A percentile compares a stretch with the other conserved stretches of the same genome.
These are phyloP conservation scores for Basipetospora chlamydospora DNA, from an alignment of 2,329 filamentous ascomycete genomes.

Conservation along the genomic window DNA sequence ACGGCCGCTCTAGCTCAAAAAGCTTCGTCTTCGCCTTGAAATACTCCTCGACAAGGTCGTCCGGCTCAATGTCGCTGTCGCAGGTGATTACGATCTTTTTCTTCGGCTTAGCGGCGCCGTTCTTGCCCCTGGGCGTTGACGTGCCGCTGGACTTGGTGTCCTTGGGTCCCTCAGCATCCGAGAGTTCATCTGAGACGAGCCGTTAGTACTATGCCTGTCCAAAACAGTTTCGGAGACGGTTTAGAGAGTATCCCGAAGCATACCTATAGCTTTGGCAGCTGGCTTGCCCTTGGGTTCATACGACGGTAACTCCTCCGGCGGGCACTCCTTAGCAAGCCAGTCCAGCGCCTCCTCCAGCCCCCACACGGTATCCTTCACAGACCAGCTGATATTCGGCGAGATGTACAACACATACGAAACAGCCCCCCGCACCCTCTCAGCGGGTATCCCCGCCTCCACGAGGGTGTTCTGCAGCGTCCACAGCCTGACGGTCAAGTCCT, in stretches of 20 bases:
- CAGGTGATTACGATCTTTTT: slow-evolving; percentile 17
- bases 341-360: slow-evolving; percentile 78
- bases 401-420: slow-evolving; percentile 54
- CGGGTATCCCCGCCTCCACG: slow-evolving; percentile 51
- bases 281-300: slow-evolving; percentile 42
- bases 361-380: slow-evolving; percentile 57
- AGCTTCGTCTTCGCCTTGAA: slow-evolving; percentile 56
- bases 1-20: slow-evolving; percentile 44
- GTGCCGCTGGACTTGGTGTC: slow-evolving; percentile 4
- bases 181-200: too few species aligned
- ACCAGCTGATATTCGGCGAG: slow-evolving; percentile 42
- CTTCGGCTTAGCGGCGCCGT: slow-evolving; percentile 9
- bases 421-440: slow-evolving; percentile 45
- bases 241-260: background rate
- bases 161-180: too few species aligned
- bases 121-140: background rate
- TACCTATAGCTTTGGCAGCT: slow-evolving; percentile 12
- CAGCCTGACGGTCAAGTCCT: slow-evolving; percentile 63
- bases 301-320: slow-evolving; percentile 51
- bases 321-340: slow-evolving; percentile 72
- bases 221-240: too few species aligned
- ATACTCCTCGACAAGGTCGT: slow-evolving; percentile 62
- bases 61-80: slow-evolving; percentile 60
- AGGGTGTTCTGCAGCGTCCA: slow-evolving; percentile 76
- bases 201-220: too few species aligned